Conservation (phyloP, 768 basidiomycete genomes). For the Ramaria rubella region DNA sequence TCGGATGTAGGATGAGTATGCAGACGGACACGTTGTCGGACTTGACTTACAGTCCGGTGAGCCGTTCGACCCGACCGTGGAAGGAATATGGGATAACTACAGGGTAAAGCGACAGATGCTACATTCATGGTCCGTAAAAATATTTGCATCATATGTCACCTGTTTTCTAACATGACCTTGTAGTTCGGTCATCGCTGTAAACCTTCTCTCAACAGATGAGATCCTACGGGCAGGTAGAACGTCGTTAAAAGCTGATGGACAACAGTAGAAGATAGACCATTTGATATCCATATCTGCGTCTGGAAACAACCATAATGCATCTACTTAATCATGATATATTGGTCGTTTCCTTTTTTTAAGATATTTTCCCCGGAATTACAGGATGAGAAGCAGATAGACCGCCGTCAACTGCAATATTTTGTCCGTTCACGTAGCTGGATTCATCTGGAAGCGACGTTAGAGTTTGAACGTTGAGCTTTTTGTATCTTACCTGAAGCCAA, state of each 20-base stretch:
- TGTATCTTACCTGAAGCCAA: conserved; percentile 68
- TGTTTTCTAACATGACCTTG: conserved; percentile 4
- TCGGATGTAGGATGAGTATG: conserved; percentile 74
- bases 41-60: conserved; percentile 90
- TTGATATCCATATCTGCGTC: neutral
- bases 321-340: neutral
- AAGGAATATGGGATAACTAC: conserved; percentile 99
- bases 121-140: conserved; percentile 73
- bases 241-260: conserved; percentile 77
- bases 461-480: neutral
- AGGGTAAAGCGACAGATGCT: conserved; percentile 98
- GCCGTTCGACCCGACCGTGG: conserved; percentile 91
- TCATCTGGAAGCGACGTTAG: conserved; percentile 48
- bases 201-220: conserved; percentile 92
- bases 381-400: conserved; percentile 77
- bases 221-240: conserved; percentile 86
- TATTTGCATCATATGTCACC: neutral
- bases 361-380: conserved; percentile 58
- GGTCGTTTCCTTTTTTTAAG: conserved; percentile 4
- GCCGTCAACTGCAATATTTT: conserved; percentile 81
- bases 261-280: conserved; percentile 32
- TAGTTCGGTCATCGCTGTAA: conserved; percentile 91
- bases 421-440: conserved; percentile 88
- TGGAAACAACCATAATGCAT: neutral
- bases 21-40: conserved; percentile 89